phyloP scores from a whole-genome alignment of 495 filamentous ascomycete genomes.

The Aspergillus affinis region DNA sequence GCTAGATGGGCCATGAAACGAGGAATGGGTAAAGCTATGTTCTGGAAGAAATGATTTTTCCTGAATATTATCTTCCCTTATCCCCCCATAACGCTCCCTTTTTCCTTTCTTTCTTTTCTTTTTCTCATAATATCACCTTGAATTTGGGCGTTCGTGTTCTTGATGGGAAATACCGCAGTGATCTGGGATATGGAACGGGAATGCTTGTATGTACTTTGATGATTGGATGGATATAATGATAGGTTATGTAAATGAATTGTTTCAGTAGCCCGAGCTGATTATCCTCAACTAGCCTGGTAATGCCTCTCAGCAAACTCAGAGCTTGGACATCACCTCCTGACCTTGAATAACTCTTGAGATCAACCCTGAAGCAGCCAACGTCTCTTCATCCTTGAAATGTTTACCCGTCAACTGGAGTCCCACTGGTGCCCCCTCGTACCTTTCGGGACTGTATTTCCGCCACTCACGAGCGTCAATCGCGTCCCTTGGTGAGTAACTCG shows the following conservation, averaged over 20 bases:
- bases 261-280: not conserved
- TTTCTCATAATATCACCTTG: conserved; percentile 13
- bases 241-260: conserved; percentile 6
- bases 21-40: conserved; percentile 40
- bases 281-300: too few species aligned
- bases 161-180: not conserved
- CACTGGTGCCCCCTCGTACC: conserved; percentile 47
- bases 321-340: conserved; percentile 6
- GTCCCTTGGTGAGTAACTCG: conserved; percentile 29
- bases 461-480: conserved; percentile 40
- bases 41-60: conserved; percentile 44
- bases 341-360: conserved; percentile 30
- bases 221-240: conserved; percentile 14
- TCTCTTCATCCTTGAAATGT: conserved; percentile 45
- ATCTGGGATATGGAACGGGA: not conserved
- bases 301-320: conserved; percentile 8
- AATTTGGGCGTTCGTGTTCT: not conserved
- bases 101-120: conserved; percentile 10
- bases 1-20: conserved; percentile 38
- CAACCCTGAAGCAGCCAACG: conserved; percentile 35
- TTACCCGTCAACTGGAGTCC: conserved; percentile 52
- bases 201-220: conserved; percentile 10
- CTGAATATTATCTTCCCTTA: conserved; percentile 12
- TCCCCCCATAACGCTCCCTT: conserved; percentile 6
- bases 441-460: conserved; percentile 35